Base-by-base conservation (phyloP, 2,329 filamentous ascomycete genomes). In the Hypomyces rosellus region DNA sequence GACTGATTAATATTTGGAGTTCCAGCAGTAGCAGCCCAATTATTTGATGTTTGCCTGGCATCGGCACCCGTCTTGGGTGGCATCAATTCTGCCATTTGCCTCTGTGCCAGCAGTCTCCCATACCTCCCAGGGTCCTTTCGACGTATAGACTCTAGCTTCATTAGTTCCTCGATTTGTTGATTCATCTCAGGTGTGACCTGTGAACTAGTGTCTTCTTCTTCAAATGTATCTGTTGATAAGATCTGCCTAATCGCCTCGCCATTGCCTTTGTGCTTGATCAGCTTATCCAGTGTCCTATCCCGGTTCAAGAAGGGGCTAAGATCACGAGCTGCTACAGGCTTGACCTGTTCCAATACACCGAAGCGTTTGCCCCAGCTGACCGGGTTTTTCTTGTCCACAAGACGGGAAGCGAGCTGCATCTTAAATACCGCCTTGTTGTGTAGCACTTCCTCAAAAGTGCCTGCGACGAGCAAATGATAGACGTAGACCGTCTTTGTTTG, bases 371-470 rank as follows among this genome's bases (percentile, higher is more conserved):
- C 83, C 65, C 76, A 81, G 7, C 86, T 81, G n/a, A 82, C 68
- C 0, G 85, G 83, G 45, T 88, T 89, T 68, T 86, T 89, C 63
- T 89, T 84, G 67, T 96, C 91, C 4, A 96, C 85, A 1, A 95
- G 87, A 13, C 88, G 81, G 37, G 80, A 81, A 4, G 88, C 81
- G 41, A 96, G 74, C 62, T 93, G 88, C 33, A 77, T 84, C 66
- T 96, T 96, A 77, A 90, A 95, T 2, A 95, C 73, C 2, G 84
- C 77, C 54, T 81, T 82, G 65, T 88, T 86, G 58, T 90, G 82
- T 43, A 95, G 70, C 9, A 77, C 76, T 38, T 85, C 80, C 64
- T 96, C 90, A 57, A 86, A 90, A 0, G 89, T 93, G 2, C 89
- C 90, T 2, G 83, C 88, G 11, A 82, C 74, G 22, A 90, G 72